phyloP scores from a whole-genome alignment of 176 grass and related monocot genomes.

The Dactylis glomerata region DNA sequence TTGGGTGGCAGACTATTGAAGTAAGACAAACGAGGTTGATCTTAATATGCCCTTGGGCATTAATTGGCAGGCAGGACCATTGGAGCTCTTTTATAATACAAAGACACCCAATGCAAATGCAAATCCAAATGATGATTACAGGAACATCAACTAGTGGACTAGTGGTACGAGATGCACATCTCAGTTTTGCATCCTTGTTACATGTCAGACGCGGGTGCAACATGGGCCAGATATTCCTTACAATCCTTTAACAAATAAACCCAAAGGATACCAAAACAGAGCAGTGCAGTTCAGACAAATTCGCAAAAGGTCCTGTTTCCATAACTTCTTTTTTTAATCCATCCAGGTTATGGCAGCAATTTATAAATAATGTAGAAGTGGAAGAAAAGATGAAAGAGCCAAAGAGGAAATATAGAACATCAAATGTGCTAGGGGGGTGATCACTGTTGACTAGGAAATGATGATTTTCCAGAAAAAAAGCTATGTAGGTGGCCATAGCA shows the following conservation, averaged over 20 bases:
- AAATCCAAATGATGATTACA: background rate
- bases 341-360: background rate
- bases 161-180: background rate
- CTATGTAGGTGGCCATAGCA: background rate
- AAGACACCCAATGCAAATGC: background rate
- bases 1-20: background rate
- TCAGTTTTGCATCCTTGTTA: background rate
- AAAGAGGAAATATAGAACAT: background rate
- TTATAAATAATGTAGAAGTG: background rate
- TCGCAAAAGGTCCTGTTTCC: background rate
- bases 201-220: background rate
- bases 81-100: background rate
- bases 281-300: background rate
- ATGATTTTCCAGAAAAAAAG: background rate
- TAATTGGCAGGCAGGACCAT: background rate
- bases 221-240: background rate
- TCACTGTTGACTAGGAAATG: background rate
- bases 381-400: background rate
- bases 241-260: background rate
- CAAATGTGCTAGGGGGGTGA: background rate
- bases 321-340: background rate
- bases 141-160: background rate
- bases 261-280: background rate
- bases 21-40: background rate
- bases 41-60: background rate